Percentiles rank a stretch among this genome's conserved stretches.
Conservation (phyloP, 2,329 filamentous ascomycete species). For the Fusarium newnesense region DNA sequence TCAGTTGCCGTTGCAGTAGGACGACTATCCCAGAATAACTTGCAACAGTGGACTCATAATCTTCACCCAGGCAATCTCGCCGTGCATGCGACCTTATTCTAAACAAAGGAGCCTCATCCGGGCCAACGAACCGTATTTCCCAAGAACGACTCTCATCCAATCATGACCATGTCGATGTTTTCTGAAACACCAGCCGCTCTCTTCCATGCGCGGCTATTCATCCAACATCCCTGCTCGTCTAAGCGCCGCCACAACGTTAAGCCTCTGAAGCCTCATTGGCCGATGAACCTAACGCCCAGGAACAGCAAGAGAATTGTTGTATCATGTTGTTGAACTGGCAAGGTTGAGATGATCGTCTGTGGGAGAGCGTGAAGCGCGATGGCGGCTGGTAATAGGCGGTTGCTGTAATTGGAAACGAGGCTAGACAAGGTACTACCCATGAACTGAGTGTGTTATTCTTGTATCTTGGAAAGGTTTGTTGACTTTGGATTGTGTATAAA, state of each 20-base stretch:
- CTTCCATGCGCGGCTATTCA: slow-evolving; percentile 30
- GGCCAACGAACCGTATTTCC: slow-evolving; percentile 20
- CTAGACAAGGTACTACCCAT: slow-evolving; percentile 30
- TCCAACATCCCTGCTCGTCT: slow-evolving; percentile 24
- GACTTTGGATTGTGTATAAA: slow-evolving; percentile 40
- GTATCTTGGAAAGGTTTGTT: slow-evolving; percentile 4
- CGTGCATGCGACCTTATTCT: slow-evolving; percentile 42
- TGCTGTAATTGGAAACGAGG: slow-evolving; percentile 42
- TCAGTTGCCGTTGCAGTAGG: slow-evolving; percentile 20
- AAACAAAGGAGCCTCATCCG: slow-evolving; percentile 38
- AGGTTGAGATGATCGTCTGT: slow-evolving; percentile 5
- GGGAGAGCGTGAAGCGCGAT: slow-evolving; percentile 27
- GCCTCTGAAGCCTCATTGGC: slow-evolving; percentile 22
- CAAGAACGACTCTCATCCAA: slow-evolving; percentile 33
- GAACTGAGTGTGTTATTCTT: not conserved
- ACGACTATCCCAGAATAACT: slow-evolving; percentile 19
- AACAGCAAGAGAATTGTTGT: slow-evolving; percentile 16
- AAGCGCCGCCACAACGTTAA: slow-evolving; percentile 30
- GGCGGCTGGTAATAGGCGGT: slow-evolving; percentile 36
- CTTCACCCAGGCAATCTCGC: slow-evolving; percentile 43
- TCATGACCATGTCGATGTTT: slow-evolving; percentile 21
- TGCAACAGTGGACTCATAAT: slow-evolving; percentile 17
- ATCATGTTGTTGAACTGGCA: slow-evolving; percentile 11
- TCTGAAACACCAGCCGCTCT: slow-evolving; percentile 29
- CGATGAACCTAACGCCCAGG: not conserved